phyloP scores from a whole-genome alignment of 768 basidiomycete genomes.

The Russula foetens region DNA sequence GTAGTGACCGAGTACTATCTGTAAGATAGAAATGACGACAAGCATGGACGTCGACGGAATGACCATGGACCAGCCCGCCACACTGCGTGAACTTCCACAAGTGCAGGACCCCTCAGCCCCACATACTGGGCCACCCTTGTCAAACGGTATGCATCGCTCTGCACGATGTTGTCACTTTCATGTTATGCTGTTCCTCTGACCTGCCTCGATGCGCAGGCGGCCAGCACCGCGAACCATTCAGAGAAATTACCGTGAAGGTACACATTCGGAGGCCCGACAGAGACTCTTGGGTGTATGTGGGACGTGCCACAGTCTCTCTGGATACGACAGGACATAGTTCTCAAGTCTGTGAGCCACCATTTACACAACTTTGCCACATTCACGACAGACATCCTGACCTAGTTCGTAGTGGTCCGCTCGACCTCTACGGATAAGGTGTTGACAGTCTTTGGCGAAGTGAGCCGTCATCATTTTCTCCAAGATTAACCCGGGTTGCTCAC shows the following conservation, averaged over 20 bases:
- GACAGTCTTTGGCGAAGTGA: slow-evolving; percentile 62
- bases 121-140: neutral
- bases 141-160: slow-evolving; percentile 7
- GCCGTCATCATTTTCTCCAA: slow-evolving; percentile 16
- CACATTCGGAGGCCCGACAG: slow-evolving; percentile 72
- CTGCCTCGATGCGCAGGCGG: neutral
- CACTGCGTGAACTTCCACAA: slow-evolving; percentile 6
- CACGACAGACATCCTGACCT: neutral
- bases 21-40: slow-evolving; percentile 8
- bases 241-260: slow-evolving; percentile 78
- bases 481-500: slow-evolving; percentile 16
- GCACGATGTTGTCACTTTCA: neutral
- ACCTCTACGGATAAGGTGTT: slow-evolving; percentile 59
- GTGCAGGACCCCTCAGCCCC: neutral
- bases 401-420: slow-evolving; percentile 49
- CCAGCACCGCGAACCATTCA: slow-evolving; percentile 47
- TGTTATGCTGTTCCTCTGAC: neutral
- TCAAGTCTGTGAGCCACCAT: slow-evolving; percentile 56
- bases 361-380: neutral
- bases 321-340: slow-evolving; percentile 70
- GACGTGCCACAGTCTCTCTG: slow-evolving; percentile 67
- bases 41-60: slow-evolving; percentile 19
- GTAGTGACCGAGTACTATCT: neutral
- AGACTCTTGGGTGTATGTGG: slow-evolving; percentile 77
- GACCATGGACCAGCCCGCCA: neutral